Base-by-base conservation (phyloP, 2,329 filamentous ascomycete species). In the Massarina eburnea region DNA sequence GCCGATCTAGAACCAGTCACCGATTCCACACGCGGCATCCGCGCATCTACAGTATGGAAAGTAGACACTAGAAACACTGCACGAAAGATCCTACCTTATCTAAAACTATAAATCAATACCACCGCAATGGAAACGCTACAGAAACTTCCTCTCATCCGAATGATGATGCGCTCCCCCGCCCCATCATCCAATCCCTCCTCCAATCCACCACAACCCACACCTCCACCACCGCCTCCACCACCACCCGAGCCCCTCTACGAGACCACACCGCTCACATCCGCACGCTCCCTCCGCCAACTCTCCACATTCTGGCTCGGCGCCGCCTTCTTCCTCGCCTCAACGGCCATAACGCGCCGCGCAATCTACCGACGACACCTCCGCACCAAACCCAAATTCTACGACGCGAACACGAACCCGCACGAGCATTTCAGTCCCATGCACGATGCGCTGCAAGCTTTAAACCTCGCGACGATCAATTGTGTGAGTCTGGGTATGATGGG, bases 401-500 rank as follows among this genome's bases (percentile, higher is more conserved):
- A 81, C 12, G 81, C 80, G 68, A 82, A 81, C 56, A 71, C 75
- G 53, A 68, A 70, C 24, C 65, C 71, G 4, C 66, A 73, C 39
- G 75, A 69, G 38, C 65, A 70, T 35, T 77, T 82, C 21, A 86
- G 85, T 61, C 84, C 84, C 7, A 79, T 82, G 1, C 67, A 87
- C 30, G 85, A 96, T 52, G 92, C 92, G 1, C 72, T 87, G 26
- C 88, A 95, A 70, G 92, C 92, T 0, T 76, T 99, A 18, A 88
- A 85, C 39, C 76, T 96, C 27, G 94, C 92, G 0, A 96, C 91
- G 0, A 79, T 96, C 57, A 96, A 96, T 59, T 89, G 94, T 10
- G 62, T 84, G 24, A 88, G 85, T 58, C 81, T 94, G 39, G 85
- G 80, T 1, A 83, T 96, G 67, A 83, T 95, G 79, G 72, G 80